phyloP scores from a whole-genome alignment of 2,329 filamentous ascomycete species.

The Cadophora sp. region DNA sequence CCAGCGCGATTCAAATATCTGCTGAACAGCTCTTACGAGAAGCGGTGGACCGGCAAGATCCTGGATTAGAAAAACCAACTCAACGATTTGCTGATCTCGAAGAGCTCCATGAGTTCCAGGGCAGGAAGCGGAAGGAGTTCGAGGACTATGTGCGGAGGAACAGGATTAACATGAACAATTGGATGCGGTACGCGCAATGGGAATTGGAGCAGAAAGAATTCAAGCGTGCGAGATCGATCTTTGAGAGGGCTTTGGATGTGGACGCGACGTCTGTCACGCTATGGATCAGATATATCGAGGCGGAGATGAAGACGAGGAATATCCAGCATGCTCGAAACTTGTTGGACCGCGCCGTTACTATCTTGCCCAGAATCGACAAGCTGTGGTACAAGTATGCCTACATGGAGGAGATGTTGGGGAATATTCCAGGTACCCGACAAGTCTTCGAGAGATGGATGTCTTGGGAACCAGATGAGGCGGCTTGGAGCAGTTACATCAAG shows the following conservation, averaged over 20 bases:
- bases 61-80: slow-evolving; percentile 84
- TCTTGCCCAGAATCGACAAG: slow-evolving; percentile 90
- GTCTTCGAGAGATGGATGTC: slow-evolving; percentile 99
- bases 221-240: slow-evolving; percentile 87
- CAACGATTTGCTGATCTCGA: slow-evolving; percentile 96
- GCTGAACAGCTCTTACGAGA: slow-evolving; percentile 97
- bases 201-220: slow-evolving; percentile 99
- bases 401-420: slow-evolving; percentile 97
- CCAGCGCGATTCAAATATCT: slow-evolving; percentile 89
- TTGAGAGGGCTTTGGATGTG: slow-evolving; percentile 92
- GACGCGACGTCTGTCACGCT: slow-evolving; percentile 85
- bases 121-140: slow-evolving; percentile 93
- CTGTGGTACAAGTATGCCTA: slow-evolving; percentile 99
- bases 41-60: slow-evolving; percentile 95
- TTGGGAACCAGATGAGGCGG: slow-evolving; percentile 96
- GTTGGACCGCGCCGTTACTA: slow-evolving; percentile 91
- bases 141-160: slow-evolving; percentile 98
- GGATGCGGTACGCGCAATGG: slow-evolving; percentile 97
- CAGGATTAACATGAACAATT: slow-evolving; percentile 96
- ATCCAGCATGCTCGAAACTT: slow-evolving; percentile 97
- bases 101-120: slow-evolving; percentile 97
- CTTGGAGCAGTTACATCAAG: slow-evolving; percentile 97
- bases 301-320: slow-evolving; percentile 93
- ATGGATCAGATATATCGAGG: slow-evolving; percentile 94
- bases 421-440: slow-evolving; percentile 88